Conservation (phyloP, 306 rosid species). For the Vigna mungo region DNA sequence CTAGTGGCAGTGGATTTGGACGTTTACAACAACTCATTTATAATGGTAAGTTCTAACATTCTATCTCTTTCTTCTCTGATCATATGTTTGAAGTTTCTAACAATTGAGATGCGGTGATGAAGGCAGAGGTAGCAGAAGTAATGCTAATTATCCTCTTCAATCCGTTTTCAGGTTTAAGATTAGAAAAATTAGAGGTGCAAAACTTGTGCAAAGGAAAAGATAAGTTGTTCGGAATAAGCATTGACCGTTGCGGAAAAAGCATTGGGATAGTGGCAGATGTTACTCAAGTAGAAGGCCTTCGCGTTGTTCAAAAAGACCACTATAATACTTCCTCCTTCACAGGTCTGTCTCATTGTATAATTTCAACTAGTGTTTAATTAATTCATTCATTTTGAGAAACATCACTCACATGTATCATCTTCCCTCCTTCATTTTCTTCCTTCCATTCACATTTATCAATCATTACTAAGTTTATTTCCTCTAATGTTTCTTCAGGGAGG, state of each 20-base stretch:
- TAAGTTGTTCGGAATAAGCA: not conserved
- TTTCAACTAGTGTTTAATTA: too few relatives aligned
- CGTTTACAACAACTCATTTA: not conserved
- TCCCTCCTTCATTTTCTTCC: too few relatives aligned
- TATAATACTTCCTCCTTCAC: not conserved
- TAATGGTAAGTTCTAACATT: not conserved
- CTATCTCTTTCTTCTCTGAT: not conserved
- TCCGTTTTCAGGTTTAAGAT: not conserved
- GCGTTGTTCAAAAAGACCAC: not conserved
- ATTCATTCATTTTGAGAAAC: too few relatives aligned
- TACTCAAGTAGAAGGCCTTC: not conserved
- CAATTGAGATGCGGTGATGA: too few relatives aligned
- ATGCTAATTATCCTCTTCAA: not conserved
- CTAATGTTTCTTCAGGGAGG: too few relatives aligned
- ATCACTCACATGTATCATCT: too few relatives aligned
- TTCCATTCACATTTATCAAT: too few relatives aligned
- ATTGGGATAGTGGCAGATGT: not conserved
- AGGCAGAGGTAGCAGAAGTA: not conserved
- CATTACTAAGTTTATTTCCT: too few relatives aligned
- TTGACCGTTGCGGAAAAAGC: not conserved
- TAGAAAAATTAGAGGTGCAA: not conserved
- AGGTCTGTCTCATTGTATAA: not conserved
- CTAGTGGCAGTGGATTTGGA: slow-evolving; percentile 12
- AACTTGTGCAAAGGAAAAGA: too few relatives aligned
- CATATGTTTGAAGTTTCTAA: not conserved